Conservation (phyloP, 2,329 filamentous ascomycete species). For the Epichloe brachyelytri region DNA sequence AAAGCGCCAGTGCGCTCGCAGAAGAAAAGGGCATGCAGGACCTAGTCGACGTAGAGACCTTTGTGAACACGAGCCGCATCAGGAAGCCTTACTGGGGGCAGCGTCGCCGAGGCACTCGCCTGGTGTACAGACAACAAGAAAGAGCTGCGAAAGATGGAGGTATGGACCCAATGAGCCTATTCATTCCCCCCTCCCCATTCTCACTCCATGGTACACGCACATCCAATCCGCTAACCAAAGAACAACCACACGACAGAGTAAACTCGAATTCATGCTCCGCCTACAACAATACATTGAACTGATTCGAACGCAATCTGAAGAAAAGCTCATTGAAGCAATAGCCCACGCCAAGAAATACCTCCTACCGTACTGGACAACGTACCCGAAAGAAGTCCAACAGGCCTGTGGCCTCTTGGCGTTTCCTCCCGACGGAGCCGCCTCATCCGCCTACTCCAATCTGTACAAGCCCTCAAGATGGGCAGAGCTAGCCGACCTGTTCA, state of each 20-base stretch:
- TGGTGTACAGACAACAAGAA: conserved; percentile 96
- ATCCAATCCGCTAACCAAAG: conserved; percentile 1
- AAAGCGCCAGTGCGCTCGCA: conserved; percentile 64
- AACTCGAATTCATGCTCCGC: conserved; percentile 84
- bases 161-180: conserved; percentile 29
- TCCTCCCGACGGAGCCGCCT: conserved; percentile 34
- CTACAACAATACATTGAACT: conserved; percentile 94
- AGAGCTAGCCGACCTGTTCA: conserved; percentile 66
- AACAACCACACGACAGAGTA: conserved; percentile 39
- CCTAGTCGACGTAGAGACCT: conserved; percentile 80
- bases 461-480: conserved; percentile 65
- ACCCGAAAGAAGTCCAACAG: conserved; percentile 54
- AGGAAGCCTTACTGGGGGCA: conserved; percentile 60
- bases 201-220: background rate
- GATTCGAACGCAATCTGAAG: conserved; percentile 51
- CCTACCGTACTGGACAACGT: conserved; percentile 53
- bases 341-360: conserved; percentile 74
- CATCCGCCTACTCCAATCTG: conserved; percentile 37
- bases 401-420: conserved; percentile 75
- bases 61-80: conserved; percentile 69
- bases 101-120: conserved; percentile 63
- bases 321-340: conserved; percentile 63
- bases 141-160: conserved; percentile 75
- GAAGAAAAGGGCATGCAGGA: conserved; percentile 62
- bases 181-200: background rate